These are phyloP conservation scores for Fusarium nodosum DNA, from an alignment of 2,329 filamentous ascomycete genomes.

Conservation along the genomic window DNA sequence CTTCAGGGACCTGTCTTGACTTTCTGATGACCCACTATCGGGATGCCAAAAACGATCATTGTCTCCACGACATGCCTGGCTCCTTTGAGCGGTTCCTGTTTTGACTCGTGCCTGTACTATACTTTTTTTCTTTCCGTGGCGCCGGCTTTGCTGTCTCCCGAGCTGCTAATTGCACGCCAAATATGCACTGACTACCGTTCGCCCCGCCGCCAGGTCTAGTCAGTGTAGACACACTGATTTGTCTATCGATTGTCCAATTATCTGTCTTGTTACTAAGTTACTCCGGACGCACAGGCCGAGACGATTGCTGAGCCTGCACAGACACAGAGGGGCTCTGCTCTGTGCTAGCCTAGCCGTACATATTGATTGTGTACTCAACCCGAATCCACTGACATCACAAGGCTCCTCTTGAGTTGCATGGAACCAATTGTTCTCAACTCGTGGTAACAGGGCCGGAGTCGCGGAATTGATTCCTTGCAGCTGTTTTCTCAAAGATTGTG, in stretches of 20 bases:
- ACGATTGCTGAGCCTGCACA: constrained; percentile 31
- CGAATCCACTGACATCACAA: constrained; percentile 25
- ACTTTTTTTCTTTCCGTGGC: constrained; percentile 45
- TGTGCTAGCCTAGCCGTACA: constrained; percentile 3
- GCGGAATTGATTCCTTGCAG: constrained; percentile 29
- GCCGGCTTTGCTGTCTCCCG: constrained; percentile 47
- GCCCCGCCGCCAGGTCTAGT: constrained; percentile 34
- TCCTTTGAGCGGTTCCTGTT: constrained; percentile 28
- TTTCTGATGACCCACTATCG: constrained; percentile 40
- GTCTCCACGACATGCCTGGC: constrained; percentile 31
- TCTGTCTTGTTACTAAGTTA: constrained; percentile 31
- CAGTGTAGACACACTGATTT: constrained; percentile 19
- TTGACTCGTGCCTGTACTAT: constrained; percentile 45
- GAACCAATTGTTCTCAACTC: constrained; percentile 14
- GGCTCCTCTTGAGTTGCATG: constrained; percentile 8
- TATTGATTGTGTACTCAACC: background rate
- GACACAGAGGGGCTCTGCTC: constrained; percentile 21
- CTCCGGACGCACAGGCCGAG: constrained; percentile 46
- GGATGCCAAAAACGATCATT: constrained; percentile 45
- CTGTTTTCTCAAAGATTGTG: constrained; percentile 9
- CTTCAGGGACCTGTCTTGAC: constrained; percentile 40
- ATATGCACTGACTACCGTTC: constrained; percentile 34
- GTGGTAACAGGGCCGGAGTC: constrained; percentile 2
- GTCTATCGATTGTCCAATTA: constrained; percentile 15
- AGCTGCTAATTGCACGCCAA: constrained; percentile 43